Percentiles rank a stretch among this genome's conserved stretches.
Evolutionary conservation across 1,139 yeast species (phyloP).

Genomic region (Yamadazyma dendronema): DNA sequence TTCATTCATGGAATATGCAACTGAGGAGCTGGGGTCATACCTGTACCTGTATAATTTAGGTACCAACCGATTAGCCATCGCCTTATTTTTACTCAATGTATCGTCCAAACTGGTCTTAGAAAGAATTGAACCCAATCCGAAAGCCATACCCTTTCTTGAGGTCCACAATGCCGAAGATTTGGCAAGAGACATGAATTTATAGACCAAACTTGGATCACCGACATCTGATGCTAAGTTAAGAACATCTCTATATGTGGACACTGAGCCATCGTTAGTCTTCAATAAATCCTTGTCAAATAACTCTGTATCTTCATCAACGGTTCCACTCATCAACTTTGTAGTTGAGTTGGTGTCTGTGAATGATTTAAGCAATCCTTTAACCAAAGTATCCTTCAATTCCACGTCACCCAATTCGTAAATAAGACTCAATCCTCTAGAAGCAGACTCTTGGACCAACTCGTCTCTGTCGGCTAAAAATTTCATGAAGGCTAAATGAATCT

Average conservation of each 20-base stretch:
- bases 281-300: conserved; percentile 80
- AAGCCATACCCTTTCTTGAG: conserved; percentile 90
- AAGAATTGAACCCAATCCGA: conserved; percentile 83
- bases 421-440: conserved; percentile 82
- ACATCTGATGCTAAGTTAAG: conserved; percentile 86
- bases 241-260: conserved; percentile 86
- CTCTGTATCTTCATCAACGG: conserved; percentile 76
- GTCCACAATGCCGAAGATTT: conserved; percentile 89
- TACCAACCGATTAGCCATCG: conserved; percentile 58
- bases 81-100: conserved; percentile 52
- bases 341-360: conserved; percentile 71
- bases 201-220: conserved; percentile 92
- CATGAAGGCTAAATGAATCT: conserved; percentile 73
- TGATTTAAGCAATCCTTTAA: conserved; percentile 70
- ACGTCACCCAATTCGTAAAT: conserved; percentile 75
- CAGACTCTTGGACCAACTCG: conserved; percentile 85
- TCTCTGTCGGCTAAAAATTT: conserved; percentile 74
- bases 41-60: conserved; percentile 83
- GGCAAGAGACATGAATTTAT: conserved; percentile 91
- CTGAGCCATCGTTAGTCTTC: conserved; percentile 79
- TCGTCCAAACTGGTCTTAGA: conserved; percentile 75
- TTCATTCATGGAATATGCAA: conserved; percentile 79
- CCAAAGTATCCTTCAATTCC: conserved; percentile 68
- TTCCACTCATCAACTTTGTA: conserved; percentile 56
- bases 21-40: conserved; percentile 78